A percentile compares a stretch with the other conserved stretches of the same genome.
Conservation (phyloP, 805 yeast species). For the Wickerhamomyces bisporus region DNA sequence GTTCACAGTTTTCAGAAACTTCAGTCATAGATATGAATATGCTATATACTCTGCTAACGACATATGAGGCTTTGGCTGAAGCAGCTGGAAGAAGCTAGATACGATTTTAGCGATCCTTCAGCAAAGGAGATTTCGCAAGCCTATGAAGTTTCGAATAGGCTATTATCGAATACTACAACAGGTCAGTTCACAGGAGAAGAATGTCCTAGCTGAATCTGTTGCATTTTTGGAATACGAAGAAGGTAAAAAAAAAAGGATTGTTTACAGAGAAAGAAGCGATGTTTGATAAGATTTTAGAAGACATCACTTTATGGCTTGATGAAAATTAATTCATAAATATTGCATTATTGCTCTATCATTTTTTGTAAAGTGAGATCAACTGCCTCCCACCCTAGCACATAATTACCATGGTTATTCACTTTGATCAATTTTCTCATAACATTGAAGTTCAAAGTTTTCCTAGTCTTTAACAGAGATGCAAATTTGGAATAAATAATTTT, state of each 20-base stretch:
- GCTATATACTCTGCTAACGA: not conserved
- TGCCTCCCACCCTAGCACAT: constrained; percentile 15
- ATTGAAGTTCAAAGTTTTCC: constrained; percentile 3
- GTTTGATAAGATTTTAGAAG: constrained; percentile 11
- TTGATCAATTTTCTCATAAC: constrained; percentile 13
- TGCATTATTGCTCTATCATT: not conserved
- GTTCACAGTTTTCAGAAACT: constrained; percentile 1
- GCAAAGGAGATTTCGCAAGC: constrained; percentile 2
- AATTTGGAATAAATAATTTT: constrained; percentile 7
- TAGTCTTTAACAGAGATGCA: constrained; percentile 2
- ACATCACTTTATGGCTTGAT: constrained; percentile 17
- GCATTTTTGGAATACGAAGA: constrained; percentile 11
- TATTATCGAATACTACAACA: constrained; percentile 2
- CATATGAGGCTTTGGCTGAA: not conserved
- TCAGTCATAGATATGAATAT: not conserved
- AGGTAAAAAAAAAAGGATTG: constrained; percentile 17
- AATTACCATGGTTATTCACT: constrained; percentile 5
- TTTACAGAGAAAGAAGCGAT: constrained; percentile 16
- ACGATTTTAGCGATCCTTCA: not conserved
- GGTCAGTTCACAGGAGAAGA: constrained; percentile 10
- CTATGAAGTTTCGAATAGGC: constrained; percentile 3
- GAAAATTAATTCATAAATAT: constrained; percentile 10
- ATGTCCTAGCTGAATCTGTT: constrained; percentile 9
- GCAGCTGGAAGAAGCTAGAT: not conserved
- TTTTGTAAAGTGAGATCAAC: constrained; percentile 9